Percentiles rank a stretch among this genome's conserved stretches.
These are phyloP conservation scores for Ustilago hordei DNA, from an alignment of 1,284 basidiomycete species.

Conservation along the genomic window DNA sequence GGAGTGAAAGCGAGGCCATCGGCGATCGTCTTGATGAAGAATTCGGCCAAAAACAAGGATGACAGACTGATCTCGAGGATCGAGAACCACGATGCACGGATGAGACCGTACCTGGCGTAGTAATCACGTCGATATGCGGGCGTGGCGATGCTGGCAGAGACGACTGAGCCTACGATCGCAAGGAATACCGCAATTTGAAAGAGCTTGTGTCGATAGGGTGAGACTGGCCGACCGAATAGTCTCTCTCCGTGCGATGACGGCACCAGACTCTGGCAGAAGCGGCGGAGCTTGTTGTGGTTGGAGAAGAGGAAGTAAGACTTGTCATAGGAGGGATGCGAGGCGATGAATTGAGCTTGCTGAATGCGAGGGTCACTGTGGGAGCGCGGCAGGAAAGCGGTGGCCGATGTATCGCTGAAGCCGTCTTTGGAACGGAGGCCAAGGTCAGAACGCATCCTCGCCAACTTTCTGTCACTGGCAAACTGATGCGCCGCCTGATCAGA, in stretches of 20 bases:
- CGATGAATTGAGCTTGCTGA: slow-evolving; percentile 87
- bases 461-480: slow-evolving; percentile 77
- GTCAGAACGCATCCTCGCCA: slow-evolving; percentile 70
- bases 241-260: slow-evolving; percentile 84
- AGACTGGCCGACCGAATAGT: slow-evolving; percentile 72
- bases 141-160: slow-evolving; percentile 86
- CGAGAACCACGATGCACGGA: slow-evolving; percentile 86
- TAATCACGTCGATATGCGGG: slow-evolving; percentile 85
- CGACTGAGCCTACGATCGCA: slow-evolving; percentile 84
- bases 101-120: slow-evolving; percentile 76
- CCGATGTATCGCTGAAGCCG: slow-evolving; percentile 34
- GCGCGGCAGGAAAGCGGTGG: slow-evolving; percentile 65
- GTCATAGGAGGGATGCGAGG: slow-evolving; percentile 89
- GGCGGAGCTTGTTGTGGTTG: slow-evolving; percentile 81
- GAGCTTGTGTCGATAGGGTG: slow-evolving; percentile 75
- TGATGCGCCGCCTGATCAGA: slow-evolving; percentile 65
- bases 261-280: slow-evolving; percentile 85
- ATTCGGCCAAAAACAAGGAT: slow-evolving; percentile 83
- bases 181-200: slow-evolving; percentile 83
- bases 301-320: slow-evolving; percentile 90
- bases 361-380: slow-evolving; percentile 79
- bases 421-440: slow-evolving; percentile 56
- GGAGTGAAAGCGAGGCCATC: slow-evolving; percentile 89
- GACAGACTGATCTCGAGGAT: slow-evolving; percentile 83
- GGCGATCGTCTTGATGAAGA: slow-evolving; percentile 89